Evolutionary conservation across 768 basidiomycete genomes (phyloP).

Genomic region (Boletus eberwhitei): DNA sequence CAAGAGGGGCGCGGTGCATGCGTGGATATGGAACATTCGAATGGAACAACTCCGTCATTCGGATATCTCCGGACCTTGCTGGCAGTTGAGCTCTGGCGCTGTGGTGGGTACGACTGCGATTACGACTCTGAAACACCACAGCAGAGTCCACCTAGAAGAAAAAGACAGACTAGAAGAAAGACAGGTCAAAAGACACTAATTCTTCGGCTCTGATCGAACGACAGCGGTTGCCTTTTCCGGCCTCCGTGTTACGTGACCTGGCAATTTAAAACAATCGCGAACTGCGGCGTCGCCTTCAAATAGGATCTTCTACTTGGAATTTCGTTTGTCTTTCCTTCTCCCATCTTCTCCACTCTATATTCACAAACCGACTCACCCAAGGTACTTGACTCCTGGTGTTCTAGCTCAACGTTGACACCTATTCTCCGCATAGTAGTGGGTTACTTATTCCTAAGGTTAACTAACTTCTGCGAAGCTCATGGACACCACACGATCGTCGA

Average conservation of each 20-base stretch:
- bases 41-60: conserved; percentile 15
- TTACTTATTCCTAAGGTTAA: not conserved
- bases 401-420: not conserved
- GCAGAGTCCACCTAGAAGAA: not conserved
- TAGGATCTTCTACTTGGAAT: not conserved
- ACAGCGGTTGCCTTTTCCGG: conserved; percentile 13
- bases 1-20: not conserved
- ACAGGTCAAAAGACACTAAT: not conserved
- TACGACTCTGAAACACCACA: not conserved
- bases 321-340: not conserved
- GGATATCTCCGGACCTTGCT: conserved; percentile 15
- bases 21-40: conserved; percentile 27
- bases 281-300: conserved; percentile 3
- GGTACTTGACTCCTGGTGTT: not conserved
- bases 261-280: not conserved
- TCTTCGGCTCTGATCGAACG: not conserved
- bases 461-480: conserved; percentile 6
- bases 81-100: not conserved
- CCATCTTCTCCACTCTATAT: not conserved
- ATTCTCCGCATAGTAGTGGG: conserved; percentile 4
- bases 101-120: not conserved
- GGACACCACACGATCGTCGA: conserved; percentile 9
- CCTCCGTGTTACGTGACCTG: not conserved
- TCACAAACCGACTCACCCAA: not conserved
- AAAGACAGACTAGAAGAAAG: not conserved